Conservation (phyloP, 2,329 filamentous ascomycete species). For the Ustulina deusta region DNA sequence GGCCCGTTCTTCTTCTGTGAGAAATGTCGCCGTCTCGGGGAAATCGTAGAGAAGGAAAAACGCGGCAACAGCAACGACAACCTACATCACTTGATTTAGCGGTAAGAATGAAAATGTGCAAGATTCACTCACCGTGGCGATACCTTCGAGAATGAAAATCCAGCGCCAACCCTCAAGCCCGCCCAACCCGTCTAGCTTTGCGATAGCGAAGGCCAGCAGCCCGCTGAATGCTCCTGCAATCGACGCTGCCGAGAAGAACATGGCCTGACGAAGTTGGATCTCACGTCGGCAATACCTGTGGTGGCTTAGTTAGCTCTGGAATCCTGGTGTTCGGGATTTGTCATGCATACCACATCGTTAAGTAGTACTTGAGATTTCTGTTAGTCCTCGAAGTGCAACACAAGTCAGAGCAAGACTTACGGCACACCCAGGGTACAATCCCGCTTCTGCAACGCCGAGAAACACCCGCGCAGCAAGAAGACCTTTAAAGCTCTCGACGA, state of each 20-base stretch:
- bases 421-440: conserved; percentile 52
- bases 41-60: conserved; percentile 85
- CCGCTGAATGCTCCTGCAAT: conserved; percentile 83
- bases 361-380: conserved; percentile 56
- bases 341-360: conserved; percentile 63
- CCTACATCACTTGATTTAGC: conserved; percentile 35
- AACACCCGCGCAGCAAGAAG: conserved; percentile 65
- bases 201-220: conserved; percentile 76
- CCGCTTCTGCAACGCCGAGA: conserved; percentile 50
- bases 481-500: conserved; percentile 62
- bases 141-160: conserved; percentile 78
- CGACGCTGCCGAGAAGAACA: conserved; percentile 87
- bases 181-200: conserved; percentile 75
- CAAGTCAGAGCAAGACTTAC: conserved; percentile 37
- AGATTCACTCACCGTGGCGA: conserved; percentile 66
- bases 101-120: no score
- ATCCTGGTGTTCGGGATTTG: not conserved
- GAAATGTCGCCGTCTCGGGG: conserved; percentile 80
- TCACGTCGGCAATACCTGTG: conserved; percentile 65
- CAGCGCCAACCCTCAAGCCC: conserved; percentile 71
- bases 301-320: conserved; percentile 5
- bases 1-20: conserved; percentile 76
- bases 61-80: conserved; percentile 70
- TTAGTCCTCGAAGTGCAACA: conserved; percentile 5
- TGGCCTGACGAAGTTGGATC: conserved; percentile 68